phyloP scores from a whole-genome alignment of 2,329 filamentous ascomycete species.

The Lasiodiplodia gonubiensis region DNA sequence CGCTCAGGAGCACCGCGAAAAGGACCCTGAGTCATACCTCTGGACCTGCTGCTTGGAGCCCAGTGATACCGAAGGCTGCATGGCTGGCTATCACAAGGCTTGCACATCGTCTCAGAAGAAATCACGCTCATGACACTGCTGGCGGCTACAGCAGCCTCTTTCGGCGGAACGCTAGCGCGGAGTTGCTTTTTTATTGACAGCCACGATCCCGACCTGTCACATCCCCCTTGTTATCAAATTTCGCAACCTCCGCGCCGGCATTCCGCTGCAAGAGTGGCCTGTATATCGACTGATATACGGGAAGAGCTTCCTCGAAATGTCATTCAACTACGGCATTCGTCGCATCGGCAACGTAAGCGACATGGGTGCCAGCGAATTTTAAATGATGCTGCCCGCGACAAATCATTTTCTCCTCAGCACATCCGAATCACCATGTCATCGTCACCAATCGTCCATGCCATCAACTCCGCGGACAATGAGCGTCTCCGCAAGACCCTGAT shows the following conservation, averaged over 20 bases:
- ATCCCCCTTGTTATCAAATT: too few relatives aligned
- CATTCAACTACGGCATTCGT: background rate
- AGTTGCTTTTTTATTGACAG: too few relatives aligned
- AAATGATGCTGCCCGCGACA: background rate
- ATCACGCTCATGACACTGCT: background rate
- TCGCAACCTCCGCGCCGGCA: background rate
- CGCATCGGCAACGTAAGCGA: background rate
- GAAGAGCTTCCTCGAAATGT: background rate
- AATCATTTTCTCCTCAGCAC: background rate
- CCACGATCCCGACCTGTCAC: too few relatives aligned
- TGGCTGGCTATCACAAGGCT: background rate
- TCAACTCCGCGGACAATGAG: constrained; percentile 1
- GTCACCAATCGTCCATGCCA: background rate
- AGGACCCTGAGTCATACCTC: constrained; percentile 37
- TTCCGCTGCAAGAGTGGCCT: background rate
- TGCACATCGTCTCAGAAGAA: background rate
- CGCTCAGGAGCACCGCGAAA: constrained; percentile 34
- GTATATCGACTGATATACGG: background rate
- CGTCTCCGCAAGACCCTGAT: background rate
- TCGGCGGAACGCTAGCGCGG: background rate
- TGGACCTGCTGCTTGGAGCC: constrained; percentile 40
- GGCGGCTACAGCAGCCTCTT: background rate
- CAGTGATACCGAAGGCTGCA: constrained; percentile 1
- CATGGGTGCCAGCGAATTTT: background rate
- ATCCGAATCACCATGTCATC: background rate